phyloP scores from a whole-genome alignment of 148 eudicot genomes.

The Silene latifolia region DNA sequence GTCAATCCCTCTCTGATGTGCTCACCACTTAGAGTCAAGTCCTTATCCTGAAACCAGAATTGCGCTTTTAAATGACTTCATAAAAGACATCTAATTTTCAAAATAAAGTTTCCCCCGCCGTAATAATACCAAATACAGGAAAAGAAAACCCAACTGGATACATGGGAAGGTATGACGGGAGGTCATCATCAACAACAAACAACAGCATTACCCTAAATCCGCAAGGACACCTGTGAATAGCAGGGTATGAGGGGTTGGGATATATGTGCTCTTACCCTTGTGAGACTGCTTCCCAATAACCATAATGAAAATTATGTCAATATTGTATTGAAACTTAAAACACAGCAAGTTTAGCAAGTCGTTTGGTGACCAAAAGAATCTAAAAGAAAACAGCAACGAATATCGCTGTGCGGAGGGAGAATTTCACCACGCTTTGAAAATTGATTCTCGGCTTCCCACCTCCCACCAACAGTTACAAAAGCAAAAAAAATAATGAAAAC shows the following conservation, averaged over 20 bases:
- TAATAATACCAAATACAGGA: background rate
- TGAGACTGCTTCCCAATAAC: background rate
- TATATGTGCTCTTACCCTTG: background rate
- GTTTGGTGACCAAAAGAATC: background rate
- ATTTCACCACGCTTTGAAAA: background rate
- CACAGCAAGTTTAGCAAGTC: background rate
- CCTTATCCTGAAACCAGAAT: slow-evolving; percentile 64
- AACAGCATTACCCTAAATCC: no score
- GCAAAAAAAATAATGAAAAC: background rate
- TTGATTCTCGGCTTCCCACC: background rate
- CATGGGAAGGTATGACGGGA: background rate
- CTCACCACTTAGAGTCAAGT: slow-evolving; percentile 81
- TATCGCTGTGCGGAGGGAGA: background rate
- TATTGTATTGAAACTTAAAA: background rate
- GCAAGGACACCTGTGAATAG: no score
- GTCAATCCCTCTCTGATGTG: slow-evolving; percentile 93
- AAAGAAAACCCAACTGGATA: background rate
- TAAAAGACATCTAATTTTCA: background rate
- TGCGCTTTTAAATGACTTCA: background rate
- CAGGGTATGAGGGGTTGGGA: background rate
- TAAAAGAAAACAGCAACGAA: background rate
- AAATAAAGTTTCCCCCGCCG: background rate
- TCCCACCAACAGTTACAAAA: background rate
- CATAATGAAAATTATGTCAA: background rate
- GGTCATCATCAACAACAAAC: no score